Evolutionary conservation across 2,329 filamentous ascomycete genomes (phyloP).

Genomic region (Aspergillus chevalieri): DNA sequence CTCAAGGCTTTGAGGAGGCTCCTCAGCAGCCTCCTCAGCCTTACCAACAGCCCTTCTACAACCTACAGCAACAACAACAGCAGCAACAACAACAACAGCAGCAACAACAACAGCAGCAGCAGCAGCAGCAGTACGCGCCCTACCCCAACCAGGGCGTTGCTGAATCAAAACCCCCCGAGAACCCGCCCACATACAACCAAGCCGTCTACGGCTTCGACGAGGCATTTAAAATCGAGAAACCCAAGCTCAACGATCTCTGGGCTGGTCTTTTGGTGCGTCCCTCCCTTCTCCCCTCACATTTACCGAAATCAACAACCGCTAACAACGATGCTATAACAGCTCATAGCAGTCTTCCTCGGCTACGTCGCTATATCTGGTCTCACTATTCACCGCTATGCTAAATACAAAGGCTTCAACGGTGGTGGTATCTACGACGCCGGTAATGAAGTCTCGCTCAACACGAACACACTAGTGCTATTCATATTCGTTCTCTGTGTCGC

Average conservation of each 20-base stretch:
- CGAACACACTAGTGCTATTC: conserved; percentile 82
- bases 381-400: conserved; percentile 66
- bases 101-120: not conserved
- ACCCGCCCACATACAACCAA: conserved; percentile 32
- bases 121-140: not conserved
- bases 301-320: not conserved
- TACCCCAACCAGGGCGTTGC: conserved; percentile 7
- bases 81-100: not conserved
- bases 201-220: conserved; percentile 60
- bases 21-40: conserved; percentile 17
- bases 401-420: conserved; percentile 58
- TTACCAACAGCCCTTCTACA: conserved; percentile 25
- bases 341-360: conserved; percentile 64
- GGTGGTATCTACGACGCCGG: conserved; percentile 65
- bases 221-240: conserved; percentile 71
- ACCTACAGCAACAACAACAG: conserved; percentile 2
- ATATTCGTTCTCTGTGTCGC: conserved; percentile 69
- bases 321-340: conserved; percentile 36
- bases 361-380: conserved; percentile 72
- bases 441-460: conserved; percentile 65
- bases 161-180: conserved; percentile 27
- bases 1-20: conserved; percentile 17
- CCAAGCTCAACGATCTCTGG: conserved; percentile 91
- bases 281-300: not conserved
- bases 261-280: conserved; percentile 65